Base-by-base conservation (phyloP, 2,329 filamentous ascomycete genomes). In the Microdochium paspali region DNA sequence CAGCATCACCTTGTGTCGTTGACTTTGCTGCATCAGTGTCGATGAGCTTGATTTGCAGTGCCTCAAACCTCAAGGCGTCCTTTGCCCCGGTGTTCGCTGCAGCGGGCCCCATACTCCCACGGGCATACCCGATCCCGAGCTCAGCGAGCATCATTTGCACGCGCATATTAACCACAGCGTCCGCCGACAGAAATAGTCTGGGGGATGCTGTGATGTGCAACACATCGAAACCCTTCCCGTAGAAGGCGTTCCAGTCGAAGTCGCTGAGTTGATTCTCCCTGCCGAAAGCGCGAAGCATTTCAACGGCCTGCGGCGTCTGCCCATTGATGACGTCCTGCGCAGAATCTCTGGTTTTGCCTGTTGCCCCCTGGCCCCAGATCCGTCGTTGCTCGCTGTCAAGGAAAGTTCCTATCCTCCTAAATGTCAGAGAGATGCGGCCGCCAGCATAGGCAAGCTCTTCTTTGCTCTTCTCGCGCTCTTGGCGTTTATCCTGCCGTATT, bases 351-450 rank as follows among this genome's bases (percentile, higher is more conserved):
- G 69, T 72, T 67, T 95, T 95, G 6, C 70, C 71, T 1, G 77
- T 80, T 1, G 90, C 91, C 2, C 93, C 93, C 65, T 96, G 90
- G 13, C 93, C 93, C 91, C 90, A 97, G 47, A 98, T 95, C 2
- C 68, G 67, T 25, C 71, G 71, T 32, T 77, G 73, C n/a, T 79
- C 71, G 3, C 72, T 69, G 55, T 84, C 73, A 42, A 95, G 66
- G 59, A 89, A 97, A 0, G 93, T 98, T 2, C 82, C 89, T 53
- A 98, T 96, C 23, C 80, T 75, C 42, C 93, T 78, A 62, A 98
- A 97, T 0, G 93, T 98, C 30, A 98, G 73, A 44, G 87, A 94
- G 61, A 98, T 95, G 44, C 93, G 85, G 44, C 83, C 81, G 6
- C 90, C 86, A 5, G 70, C 71, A 58, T 79, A 89, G 0, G 86